Percentiles rank a stretch among this genome's conserved stretches.
Evolutionary conservation across 1,284 basidiomycete species (phyloP).

Genomic region (Kwoniella shivajii): DNA sequence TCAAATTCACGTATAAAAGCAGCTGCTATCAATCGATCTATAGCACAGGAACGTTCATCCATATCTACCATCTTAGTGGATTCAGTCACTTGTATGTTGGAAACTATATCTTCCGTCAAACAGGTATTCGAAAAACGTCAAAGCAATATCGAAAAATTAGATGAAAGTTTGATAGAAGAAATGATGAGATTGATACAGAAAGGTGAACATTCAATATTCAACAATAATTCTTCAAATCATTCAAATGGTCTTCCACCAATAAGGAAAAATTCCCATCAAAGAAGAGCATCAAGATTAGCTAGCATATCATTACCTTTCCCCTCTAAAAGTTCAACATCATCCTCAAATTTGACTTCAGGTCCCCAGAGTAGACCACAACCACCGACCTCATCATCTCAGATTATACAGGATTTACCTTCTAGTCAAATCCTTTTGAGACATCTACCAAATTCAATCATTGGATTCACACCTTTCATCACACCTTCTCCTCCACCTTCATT

Average conservation of each 20-base stretch:
- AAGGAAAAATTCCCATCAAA: conserved; percentile 29
- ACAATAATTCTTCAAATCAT: not conserved
- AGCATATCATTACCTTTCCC: conserved; percentile 48
- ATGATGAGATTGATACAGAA: conserved; percentile 46
- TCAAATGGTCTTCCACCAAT: conserved; percentile 10
- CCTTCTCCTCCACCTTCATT: conserved; percentile 65
- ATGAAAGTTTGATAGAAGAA: conserved; percentile 43
- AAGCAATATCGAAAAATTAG: conserved; percentile 6
- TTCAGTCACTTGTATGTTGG: conserved; percentile 39
- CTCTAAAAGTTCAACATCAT: not conserved
- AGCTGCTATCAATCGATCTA: conserved; percentile 21
- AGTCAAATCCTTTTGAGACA: conserved; percentile 53
- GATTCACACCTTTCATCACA: conserved; percentile 55
- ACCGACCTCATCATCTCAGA: conserved; percentile 36
- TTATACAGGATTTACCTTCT: conserved; percentile 50
- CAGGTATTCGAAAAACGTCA: conserved; percentile 35
- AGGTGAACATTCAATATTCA: conserved; percentile 26
- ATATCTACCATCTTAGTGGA: conserved; percentile 38
- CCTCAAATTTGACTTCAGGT: not conserved
- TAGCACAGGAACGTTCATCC: conserved; percentile 25
- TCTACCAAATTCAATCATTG: conserved; percentile 45
- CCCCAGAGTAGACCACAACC: conserved; percentile 24
- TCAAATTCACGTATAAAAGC: conserved; percentile 25
- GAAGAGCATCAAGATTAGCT: conserved; percentile 43
- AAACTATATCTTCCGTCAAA: conserved; percentile 36